Conservation (phyloP, 805 yeast genomes). For the Kazachstania africana region DNA sequence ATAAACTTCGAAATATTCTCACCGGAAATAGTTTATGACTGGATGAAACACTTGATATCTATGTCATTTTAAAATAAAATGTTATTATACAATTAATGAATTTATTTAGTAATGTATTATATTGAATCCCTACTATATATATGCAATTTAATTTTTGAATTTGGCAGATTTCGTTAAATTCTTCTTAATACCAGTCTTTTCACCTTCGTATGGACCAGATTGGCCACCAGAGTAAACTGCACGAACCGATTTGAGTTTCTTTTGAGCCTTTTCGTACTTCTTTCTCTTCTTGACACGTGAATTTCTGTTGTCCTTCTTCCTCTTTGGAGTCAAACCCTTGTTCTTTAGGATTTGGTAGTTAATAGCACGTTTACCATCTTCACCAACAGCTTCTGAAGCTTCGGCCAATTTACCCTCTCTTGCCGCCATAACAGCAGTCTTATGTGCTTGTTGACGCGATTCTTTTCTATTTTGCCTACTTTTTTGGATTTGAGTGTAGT, state of each 20-base stretch:
- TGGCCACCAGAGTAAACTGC: slow-evolving; percentile 69
- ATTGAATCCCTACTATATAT: no score
- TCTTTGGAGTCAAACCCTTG: slow-evolving; percentile 87
- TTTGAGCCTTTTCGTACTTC: slow-evolving; percentile 89
- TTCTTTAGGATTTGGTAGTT: slow-evolving; percentile 92
- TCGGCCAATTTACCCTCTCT: slow-evolving; percentile 76
- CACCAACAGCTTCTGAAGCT: slow-evolving; percentile 48
- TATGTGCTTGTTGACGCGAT: slow-evolving; percentile 52
- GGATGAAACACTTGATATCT: no score
- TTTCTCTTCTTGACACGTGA: slow-evolving; percentile 97
- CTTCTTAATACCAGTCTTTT: slow-evolving; percentile 94
- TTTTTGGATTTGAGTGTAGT: slow-evolving; percentile 45
- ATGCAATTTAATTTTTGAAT: slow-evolving; percentile 27
- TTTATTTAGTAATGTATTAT: no score
- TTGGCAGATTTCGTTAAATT: slow-evolving; percentile 80
- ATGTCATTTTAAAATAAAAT: no score
- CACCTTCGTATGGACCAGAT: slow-evolving; percentile 81
- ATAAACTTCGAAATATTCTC: slow-evolving; percentile 5
- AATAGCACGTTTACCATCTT: slow-evolving; percentile 85
- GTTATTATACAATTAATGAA: no score
- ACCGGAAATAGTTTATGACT: no score
- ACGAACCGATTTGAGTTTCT: slow-evolving; percentile 82
- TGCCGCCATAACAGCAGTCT: slow-evolving; percentile 63
- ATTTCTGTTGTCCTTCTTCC: slow-evolving; percentile 89
- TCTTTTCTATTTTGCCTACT: slow-evolving; percentile 38